A percentile compares a stretch with the other conserved stretches of the same genome.
Evolutionary conservation across 192 early-diverging fungal species (phyloP).

Genomic region (Dispira parvispora): DNA sequence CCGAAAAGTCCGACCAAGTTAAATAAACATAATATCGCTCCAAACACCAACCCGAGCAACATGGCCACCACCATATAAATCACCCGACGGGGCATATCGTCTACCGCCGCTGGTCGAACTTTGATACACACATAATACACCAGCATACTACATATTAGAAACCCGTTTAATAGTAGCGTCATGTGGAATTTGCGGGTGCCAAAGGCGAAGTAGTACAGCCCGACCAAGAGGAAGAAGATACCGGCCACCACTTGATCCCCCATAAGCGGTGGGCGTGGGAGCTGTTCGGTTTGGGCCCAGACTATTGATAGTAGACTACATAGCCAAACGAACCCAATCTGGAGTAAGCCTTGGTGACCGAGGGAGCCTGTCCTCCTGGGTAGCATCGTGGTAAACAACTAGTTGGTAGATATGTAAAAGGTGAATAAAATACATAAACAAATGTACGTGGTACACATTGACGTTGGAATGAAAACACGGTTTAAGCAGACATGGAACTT

Average conservation of each 20-base stretch:
- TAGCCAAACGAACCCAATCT: too few relatives aligned
- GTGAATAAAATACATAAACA: too few relatives aligned
- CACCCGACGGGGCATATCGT: slow-evolving; percentile 4
- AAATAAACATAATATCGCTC: neutral
- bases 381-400: too few relatives aligned
- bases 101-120: slow-evolving; percentile 8
- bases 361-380: too few relatives aligned
- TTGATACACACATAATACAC: slow-evolving; percentile 13
- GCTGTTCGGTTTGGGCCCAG: neutral
- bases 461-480: too few relatives aligned
- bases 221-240: slow-evolving; percentile 4
- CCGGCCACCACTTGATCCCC: slow-evolving; percentile 10
- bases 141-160: slow-evolving; percentile 6
- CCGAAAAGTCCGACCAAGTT: neutral
- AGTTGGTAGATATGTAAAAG: too few relatives aligned
- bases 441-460: too few relatives aligned
- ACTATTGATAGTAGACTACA: too few relatives aligned
- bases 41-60: slow-evolving; percentile 1
- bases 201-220: neutral
- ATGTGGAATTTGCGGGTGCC: too few relatives aligned
- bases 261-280: slow-evolving; percentile 10
- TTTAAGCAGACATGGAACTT: too few relatives aligned
- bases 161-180: slow-evolving; percentile 2
- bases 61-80: slow-evolving; percentile 9
- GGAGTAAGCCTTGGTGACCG: too few relatives aligned